Evolutionary conservation across 352 stramenopile genomes (phyloP).

Genomic region (Globisporangium cederbergense): DNA sequence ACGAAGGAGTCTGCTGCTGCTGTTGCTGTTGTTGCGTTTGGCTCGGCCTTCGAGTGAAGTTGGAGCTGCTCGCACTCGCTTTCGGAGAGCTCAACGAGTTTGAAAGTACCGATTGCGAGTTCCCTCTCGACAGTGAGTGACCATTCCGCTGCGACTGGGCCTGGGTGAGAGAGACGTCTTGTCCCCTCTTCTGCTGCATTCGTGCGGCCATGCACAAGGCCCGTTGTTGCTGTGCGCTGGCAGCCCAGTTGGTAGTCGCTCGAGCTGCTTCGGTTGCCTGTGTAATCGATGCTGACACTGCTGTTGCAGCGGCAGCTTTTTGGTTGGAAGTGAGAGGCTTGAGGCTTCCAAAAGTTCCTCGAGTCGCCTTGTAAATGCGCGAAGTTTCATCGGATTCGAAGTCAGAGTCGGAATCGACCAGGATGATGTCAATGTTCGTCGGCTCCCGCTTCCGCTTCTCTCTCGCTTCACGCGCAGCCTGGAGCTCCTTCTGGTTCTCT

Average conservation of each 20-base stretch:
- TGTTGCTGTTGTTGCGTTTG: not conserved
- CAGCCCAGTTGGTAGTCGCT: not conserved
- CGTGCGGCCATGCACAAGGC: not conserved
- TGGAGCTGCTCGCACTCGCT: not conserved
- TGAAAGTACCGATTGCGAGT: not conserved
- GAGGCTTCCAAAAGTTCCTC: not conserved
- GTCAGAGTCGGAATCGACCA: constrained; percentile 53
- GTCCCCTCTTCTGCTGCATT: not conserved
- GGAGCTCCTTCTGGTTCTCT: not conserved
- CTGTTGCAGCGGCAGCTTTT: not conserved
- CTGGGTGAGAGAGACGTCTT: not conserved
- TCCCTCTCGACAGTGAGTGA: not conserved
- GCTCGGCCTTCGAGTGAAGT: not conserved
- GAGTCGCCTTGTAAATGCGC: not conserved
- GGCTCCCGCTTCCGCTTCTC: constrained; percentile 45
- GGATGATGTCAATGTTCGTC: constrained; percentile 49
- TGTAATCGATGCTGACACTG: not conserved
- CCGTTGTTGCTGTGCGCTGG: not conserved
- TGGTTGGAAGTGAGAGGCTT: not conserved
- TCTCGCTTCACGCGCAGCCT: not conserved
- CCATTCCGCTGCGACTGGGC: not conserved
- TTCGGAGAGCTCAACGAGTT: too few species aligned
- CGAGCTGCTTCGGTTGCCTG: not conserved
- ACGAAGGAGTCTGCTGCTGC: not conserved
- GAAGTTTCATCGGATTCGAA: constrained; percentile 23